Base-by-base conservation (phyloP, 2,329 filamentous ascomycete species). In the Neopestalotiopsis clavispora region DNA sequence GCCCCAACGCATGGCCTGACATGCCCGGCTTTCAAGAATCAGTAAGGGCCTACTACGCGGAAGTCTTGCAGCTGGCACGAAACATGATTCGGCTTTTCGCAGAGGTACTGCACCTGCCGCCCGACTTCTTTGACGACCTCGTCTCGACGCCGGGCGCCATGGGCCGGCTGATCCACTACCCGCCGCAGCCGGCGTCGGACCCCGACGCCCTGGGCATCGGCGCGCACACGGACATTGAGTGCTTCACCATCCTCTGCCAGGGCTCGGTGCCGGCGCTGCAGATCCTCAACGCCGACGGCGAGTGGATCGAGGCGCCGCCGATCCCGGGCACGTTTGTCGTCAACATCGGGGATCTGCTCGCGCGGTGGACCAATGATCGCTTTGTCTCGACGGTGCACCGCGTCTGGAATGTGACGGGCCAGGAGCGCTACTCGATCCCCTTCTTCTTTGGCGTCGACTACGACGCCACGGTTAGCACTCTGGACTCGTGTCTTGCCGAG, bases 241-340 rank as follows among this genome's bases (percentile, higher is more conserved):
- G 66, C 30, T 72, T 73, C 61, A 73, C 72, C 3, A 69, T 73
- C 45, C 68, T 73, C 7, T 72, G 67, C 17, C 71, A 71, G 28
- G 66, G 40, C 12, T 14, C 57, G 9, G 52, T 70, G 12, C 40
- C 42, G 49, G 69, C 58, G 4, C 56, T 73, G 12, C 68, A 73
- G 57, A 66, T 72, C 4, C 66, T 73, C 10, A 72, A 70, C 49
- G 57, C 34, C 2, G 65, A 70, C 17, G 72, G 72, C 14, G 66
- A 73, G 49, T 74, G 72, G 72, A 69, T 74, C 28, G 60, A 69
- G 13, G 72, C 67, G 14, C 67, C 68, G n/a, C 68, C 72, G 9
- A 66, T 69, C 9, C 57, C 74, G 20, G 70, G 68, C 2, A 65
- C 68, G 3, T 69, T 67, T 17, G 59, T 67, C 9, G 65, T 67